A percentile compares a stretch with the other conserved stretches of the same genome.
phyloP scores from a whole-genome alignment of 2,329 filamentous ascomycete species.

The Hypocrella siamensis region DNA sequence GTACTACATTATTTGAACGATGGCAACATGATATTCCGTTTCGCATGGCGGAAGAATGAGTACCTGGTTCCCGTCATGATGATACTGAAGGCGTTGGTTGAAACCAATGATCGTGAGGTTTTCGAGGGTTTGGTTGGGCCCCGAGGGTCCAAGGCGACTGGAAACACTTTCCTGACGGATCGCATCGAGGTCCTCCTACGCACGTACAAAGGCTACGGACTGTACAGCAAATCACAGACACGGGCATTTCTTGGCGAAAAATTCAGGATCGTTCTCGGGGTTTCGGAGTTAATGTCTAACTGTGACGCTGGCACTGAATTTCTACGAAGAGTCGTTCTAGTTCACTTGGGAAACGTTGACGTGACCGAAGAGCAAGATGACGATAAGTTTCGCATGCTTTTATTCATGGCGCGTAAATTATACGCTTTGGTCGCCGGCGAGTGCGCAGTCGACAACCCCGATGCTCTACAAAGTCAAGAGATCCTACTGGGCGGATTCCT shows the following conservation, averaged over 20 bases:
- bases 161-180: conserved; percentile 89
- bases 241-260: conserved; percentile 78
- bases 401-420: conserved; percentile 94
- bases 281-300: conserved; percentile 71
- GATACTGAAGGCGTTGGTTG: conserved; percentile 85
- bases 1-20: conserved; percentile 91
- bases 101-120: conserved; percentile 93
- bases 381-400: conserved; percentile 85
- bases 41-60: conserved; percentile 96
- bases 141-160: conserved; percentile 57
- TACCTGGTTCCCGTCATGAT: conserved; percentile 94
- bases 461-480: conserved; percentile 93
- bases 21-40: conserved; percentile 91
- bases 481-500: conserved; percentile 84
- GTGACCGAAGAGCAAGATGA: conserved; percentile 72
- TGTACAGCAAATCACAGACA: conserved; percentile 71
- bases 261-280: conserved; percentile 75
- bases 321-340: conserved; percentile 73
- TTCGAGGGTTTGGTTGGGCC: conserved; percentile 84
- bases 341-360: conserved; percentile 75
- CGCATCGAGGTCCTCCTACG: conserved; percentile 81
- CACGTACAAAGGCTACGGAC: conserved; percentile 80
- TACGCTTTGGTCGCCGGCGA: conserved; percentile 88
- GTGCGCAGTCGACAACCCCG: conserved; percentile 86
- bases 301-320: conserved; percentile 88